Evolutionary conservation across 371 early-diverging fungal species (phyloP).

Genomic region (Coemansia sp.): DNA sequence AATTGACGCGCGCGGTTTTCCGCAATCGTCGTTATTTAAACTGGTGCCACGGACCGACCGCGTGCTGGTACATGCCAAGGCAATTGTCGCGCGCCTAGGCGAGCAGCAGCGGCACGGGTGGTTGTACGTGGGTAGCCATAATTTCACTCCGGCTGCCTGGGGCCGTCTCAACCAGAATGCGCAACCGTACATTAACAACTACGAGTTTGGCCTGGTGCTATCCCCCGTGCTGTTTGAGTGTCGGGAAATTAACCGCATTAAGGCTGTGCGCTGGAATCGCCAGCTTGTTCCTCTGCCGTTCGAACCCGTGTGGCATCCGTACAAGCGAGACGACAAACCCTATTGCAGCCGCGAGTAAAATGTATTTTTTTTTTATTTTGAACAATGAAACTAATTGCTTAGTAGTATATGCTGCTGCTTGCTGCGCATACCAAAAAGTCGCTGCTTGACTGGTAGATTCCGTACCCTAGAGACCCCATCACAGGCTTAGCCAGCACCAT

Average conservation of each 20-base stretch:
- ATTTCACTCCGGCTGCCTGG: conserved; percentile 42
- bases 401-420: not conserved
- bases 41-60: not conserved
- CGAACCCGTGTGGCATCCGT: conserved; percentile 21
- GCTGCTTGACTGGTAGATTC: not conserved
- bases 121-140: conserved; percentile 37
- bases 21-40: not conserved
- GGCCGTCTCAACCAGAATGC: conserved; percentile 4
- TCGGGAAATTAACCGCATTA: not conserved
- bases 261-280: conserved; percentile 6
- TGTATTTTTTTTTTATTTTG: too few relatives aligned
- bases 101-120: conserved; percentile 17
- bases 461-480: conserved; percentile 6
- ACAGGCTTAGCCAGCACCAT: not conserved
- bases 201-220: conserved; percentile 34
- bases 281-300: conserved; percentile 13
- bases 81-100: conserved; percentile 23
- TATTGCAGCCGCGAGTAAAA: conserved; percentile 3
- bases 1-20: conserved; percentile 6
- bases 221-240: not conserved
- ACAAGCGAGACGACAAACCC: conserved; percentile 14
- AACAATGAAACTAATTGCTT: not conserved
- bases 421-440: not conserved
- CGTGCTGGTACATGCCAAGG: conserved; percentile 36
- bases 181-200: conserved; percentile 30